Evolutionary conservation across 1,284 basidiomycete genomes (phyloP), one percentile per base, ranked within the genome.

Genomic region (Ceratobasidium papillatum): DNA sequence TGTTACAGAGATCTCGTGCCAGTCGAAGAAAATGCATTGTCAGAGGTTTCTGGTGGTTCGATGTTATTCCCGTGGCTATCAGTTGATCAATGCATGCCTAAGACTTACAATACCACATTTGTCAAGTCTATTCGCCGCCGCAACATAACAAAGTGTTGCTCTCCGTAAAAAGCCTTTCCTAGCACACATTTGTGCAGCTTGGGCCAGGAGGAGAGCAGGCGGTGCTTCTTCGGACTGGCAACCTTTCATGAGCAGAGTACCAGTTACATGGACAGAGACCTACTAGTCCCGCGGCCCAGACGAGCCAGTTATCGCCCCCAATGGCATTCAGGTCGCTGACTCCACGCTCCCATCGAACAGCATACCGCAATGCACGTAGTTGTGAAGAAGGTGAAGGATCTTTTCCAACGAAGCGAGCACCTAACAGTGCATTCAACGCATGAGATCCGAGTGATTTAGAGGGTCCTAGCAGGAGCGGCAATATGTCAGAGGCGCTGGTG

Each of bases 231-330:
- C 93, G 82, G 88, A 87, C 91, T 94, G 19, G 25, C 45, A 49
- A 74, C 63, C 69, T 76, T 77, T 77, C 30, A 56, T 76, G 38
- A 74, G 64, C 22, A 17, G 34, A 56, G 45, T 32, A 45, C 66
- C 25, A 49, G 4, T 43, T 27, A 38, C 25, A 34, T 27, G 51
- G 17, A 75, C 17, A 41, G 45, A 27, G 8, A 52, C 89, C 76
- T 83, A 94, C 93, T 82, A 88, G 88, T 77, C 89, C 90, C 36
- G 92, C 91, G 54, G 92, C 92, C 87, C 88, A 92, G 12, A 92
- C 90, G 4, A 94, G 82, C 92, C 92, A 94, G 74, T 90, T 84
- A 77, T 94, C 93, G 0, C 92, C 93, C 77, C 91, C 91, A 41
- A 93, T 80, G 12, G 83, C 78, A 63, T 84, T 81, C 59, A 81